Base-by-base conservation (phyloP, 2,329 filamentous ascomycete genomes). In the Xylariaceae sp. region DNA sequence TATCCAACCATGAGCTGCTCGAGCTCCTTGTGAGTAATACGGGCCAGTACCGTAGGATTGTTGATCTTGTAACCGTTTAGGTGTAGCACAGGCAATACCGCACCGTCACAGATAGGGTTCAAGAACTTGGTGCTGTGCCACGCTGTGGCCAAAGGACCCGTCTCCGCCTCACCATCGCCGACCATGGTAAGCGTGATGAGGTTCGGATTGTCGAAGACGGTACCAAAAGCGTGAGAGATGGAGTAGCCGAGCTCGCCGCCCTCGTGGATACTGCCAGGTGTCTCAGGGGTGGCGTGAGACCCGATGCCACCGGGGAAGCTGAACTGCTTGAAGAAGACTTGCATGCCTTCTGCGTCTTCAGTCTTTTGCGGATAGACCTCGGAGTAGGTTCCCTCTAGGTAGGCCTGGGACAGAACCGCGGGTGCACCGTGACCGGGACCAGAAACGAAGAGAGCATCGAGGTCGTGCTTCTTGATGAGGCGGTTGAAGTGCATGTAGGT, bases 21-120 rank as follows among this genome's bases (percentile, higher is more conserved):
- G 4, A 90, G 71, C 64, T 90, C 86, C 47, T 85, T 78, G 60
- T 89, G 84, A 33, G 78, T 78, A 56, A 90, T 83, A 50, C 86
- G 79, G 12, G 85, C 80, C 13, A 89, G 74, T 0, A 90, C 59
- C 4, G 81, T 89, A 8, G 84, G 84, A 63, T 88, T 87, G 69
- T 87, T 87, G 69, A 89, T 89, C 71, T 90, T 90, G 74, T 89
- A 90, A 35, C 86, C 86, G 54, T 90, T 90, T 26, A 90, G 71
- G 61, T 90, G 85, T 9, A 90, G 73, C 4, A 90, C 80, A 0
- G 86, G 86, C 2, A 90, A 72, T 7, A 90, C 86, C 29, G 85
- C 86, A 22, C 86, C 86, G 54, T 89, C 85, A 0, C 77, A 83
- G 52, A 87, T 83, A 4, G 86, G 86, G 58, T 89, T 89, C 49